phyloP scores from a whole-genome alignment of 1,139 yeast genomes.

The Hyphopichia wangnamkhiaoensis region DNA sequence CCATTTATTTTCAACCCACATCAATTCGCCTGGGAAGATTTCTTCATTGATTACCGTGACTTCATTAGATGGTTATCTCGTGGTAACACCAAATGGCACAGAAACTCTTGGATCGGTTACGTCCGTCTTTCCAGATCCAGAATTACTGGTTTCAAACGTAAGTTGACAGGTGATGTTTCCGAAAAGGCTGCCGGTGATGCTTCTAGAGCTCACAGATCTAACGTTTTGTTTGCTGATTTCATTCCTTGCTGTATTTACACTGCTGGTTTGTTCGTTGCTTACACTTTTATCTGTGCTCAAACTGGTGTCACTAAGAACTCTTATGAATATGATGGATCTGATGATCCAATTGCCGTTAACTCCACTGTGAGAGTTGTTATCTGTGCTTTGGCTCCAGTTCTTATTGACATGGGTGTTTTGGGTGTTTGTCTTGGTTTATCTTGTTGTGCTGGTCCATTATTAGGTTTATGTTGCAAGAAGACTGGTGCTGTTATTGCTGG shows the following conservation, averaged over 20 bases:
- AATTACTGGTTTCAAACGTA: conserved; percentile 96
- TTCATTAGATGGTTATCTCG: conserved; percentile 97
- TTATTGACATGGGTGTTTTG: conserved; percentile 81
- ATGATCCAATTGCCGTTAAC: conserved; percentile 58
- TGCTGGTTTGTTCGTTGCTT: conserved; percentile 89
- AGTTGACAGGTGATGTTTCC: conserved; percentile 80
- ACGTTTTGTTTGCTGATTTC: conserved; percentile 82
- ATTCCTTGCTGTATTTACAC: conserved; percentile 83
- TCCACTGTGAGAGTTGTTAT: conserved; percentile 82
- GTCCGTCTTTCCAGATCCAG: conserved; percentile 95
- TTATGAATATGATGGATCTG: conserved; percentile 23
- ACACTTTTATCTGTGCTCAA: conserved; percentile 92
- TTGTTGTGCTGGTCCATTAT: conserved; percentile 96
- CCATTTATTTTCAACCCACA: conserved; percentile 98
- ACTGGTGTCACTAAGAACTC: conserved; percentile 75
- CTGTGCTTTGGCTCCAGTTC: conserved; percentile 92
- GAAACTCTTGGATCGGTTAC: conserved; percentile 99
- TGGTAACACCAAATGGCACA: conserved; percentile 98
- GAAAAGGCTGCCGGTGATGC: conserved; percentile 96
- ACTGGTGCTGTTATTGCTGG: conserved; percentile 98
- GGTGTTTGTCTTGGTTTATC: conserved; percentile 75
- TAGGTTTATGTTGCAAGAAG: conserved; percentile 95
- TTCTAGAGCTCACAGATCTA: conserved; percentile 89
- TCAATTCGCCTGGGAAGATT: conserved; percentile 98
- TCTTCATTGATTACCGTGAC: conserved; percentile 97